phyloP scores from a whole-genome alignment of 768 basidiomycete genomes.

The Boletales sp. region DNA sequence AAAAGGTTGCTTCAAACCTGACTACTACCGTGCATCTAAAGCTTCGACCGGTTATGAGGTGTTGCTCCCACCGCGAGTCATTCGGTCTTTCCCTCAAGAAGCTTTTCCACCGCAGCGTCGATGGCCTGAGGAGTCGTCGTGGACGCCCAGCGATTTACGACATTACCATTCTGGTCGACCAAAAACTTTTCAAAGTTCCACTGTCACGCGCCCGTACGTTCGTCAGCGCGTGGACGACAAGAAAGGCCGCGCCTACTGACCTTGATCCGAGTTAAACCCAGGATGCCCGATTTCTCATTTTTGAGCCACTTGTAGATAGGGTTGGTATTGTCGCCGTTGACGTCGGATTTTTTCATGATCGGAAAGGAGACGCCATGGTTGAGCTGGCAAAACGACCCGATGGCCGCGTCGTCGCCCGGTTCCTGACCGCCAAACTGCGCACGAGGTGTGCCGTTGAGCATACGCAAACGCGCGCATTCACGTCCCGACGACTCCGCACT shows the following conservation, averaged over 20 bases:
- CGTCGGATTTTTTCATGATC: constrained; percentile 89
- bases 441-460: neutral
- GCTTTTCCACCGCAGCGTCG: constrained; percentile 59
- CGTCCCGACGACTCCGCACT: neutral
- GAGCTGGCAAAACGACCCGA: constrained; percentile 67
- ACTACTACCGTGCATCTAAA: constrained; percentile 3
- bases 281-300: constrained; percentile 65
- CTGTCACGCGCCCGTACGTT: constrained; percentile 29
- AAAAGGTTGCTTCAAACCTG: too few species aligned
- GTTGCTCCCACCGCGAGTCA: constrained; percentile 11
- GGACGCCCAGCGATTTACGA: constrained; percentile 73
- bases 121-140: constrained; percentile 68
- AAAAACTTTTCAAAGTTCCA: constrained; percentile 95
- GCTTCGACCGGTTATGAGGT: constrained; percentile 4
- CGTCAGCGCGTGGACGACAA: neutral
- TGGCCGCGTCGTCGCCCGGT: constrained; percentile 73
- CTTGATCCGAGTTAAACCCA: constrained; percentile 75
- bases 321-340: constrained; percentile 84
- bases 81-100: constrained; percentile 34
- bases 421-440: constrained; percentile 80
- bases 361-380: constrained; percentile 92
- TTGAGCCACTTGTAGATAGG: constrained; percentile 86
- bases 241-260: constrained; percentile 32
- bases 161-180: constrained; percentile 71
- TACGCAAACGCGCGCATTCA: neutral